phyloP scores from a whole-genome alignment of 2,329 filamentous ascomycete species.

The Thielaviopsis ethacetica region DNA sequence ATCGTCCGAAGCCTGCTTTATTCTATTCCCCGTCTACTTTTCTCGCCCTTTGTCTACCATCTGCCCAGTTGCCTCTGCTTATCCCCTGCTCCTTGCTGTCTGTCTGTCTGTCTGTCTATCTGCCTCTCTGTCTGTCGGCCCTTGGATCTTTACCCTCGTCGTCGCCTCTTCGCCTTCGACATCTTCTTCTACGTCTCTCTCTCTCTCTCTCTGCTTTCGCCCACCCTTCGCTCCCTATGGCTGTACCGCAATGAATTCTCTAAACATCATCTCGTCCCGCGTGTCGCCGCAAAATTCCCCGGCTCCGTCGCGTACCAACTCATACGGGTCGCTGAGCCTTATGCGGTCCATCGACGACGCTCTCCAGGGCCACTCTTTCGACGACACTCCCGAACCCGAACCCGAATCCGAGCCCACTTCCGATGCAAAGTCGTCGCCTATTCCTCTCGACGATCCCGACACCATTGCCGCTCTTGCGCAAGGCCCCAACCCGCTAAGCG shows the following conservation, averaged over 20 bases:
- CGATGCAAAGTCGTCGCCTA: slow-evolving; percentile 1
- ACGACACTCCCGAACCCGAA: slow-evolving; percentile 20
- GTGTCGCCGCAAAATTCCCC: slow-evolving; percentile 48
- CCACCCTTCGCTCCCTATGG: slow-evolving; percentile 29
- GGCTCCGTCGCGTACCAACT: slow-evolving; percentile 42
- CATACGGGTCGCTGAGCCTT: slow-evolving; percentile 36
- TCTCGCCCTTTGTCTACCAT: neutral
- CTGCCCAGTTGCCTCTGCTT: neutral
- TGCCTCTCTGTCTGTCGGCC: no score
- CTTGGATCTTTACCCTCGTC: neutral
- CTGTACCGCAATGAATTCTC: slow-evolving; percentile 76
- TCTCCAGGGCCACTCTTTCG: slow-evolving; percentile 18
- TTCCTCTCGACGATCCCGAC: slow-evolving; percentile 20
- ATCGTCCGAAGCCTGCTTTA: neutral
- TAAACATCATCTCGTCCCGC: slow-evolving; percentile 82
- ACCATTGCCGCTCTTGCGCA: slow-evolving; percentile 9
- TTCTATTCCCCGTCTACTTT: neutral
- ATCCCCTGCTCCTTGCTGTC: neutral
- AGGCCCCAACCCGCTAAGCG: slow-evolving; percentile 18
- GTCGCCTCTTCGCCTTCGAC: neutral
- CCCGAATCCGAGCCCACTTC: slow-evolving; percentile 14
- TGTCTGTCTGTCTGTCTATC: no score
- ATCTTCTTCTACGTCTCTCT: neutral
- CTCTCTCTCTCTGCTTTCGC: neutral
- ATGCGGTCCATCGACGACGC: slow-evolving; percentile 20